These are phyloP conservation scores for Dioszegia aurantiaca DNA, from an alignment of 768 basidiomycete species.

Conservation along the genomic window DNA sequence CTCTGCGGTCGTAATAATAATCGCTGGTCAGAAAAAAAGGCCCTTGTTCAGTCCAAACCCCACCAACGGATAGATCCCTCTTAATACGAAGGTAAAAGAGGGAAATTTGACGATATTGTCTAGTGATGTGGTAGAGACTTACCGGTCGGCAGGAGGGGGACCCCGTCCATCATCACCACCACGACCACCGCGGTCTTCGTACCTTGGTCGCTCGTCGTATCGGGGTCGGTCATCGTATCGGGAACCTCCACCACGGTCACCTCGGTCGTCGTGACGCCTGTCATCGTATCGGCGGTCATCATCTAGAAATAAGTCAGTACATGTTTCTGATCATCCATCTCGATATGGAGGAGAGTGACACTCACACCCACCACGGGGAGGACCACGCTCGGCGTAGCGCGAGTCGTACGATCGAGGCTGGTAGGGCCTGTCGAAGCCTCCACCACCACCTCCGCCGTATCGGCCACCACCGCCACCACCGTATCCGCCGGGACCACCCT, in stretches of 20 bases:
- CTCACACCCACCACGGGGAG: constrained; percentile 53
- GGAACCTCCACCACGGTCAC: constrained; percentile 54
- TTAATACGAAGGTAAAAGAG: background rate
- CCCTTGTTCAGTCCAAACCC: constrained; percentile 9
- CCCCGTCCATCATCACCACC: constrained; percentile 26
- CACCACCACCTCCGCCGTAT: constrained; percentile 20
- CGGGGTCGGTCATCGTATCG: constrained; percentile 40
- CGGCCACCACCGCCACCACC: constrained; percentile 24
- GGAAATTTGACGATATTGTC: constrained; percentile 4
- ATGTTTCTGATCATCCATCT: background rate
- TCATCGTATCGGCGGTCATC: constrained; percentile 57
- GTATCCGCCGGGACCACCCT: constrained; percentile 65
- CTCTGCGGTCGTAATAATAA: constrained; percentile 20
- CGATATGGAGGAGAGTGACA: background rate
- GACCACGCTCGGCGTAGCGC: constrained; percentile 68
- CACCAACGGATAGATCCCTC: constrained; percentile 6
- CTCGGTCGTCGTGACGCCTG: constrained; percentile 52
- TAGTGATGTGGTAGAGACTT: constrained; percentile 17
- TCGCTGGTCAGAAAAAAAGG: constrained; percentile 19
- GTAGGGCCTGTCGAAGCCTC: constrained; percentile 68
- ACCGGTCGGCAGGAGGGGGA: constrained; percentile 25
- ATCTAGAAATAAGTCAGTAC: constrained; percentile 35
- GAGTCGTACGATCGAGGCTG: constrained; percentile 89
- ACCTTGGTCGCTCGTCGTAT: constrained; percentile 54
- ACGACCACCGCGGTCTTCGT: constrained; percentile 56